Evolutionary conservation across 805 yeast species (phyloP).

Genomic region (Myxozyma mucilagina): DNA sequence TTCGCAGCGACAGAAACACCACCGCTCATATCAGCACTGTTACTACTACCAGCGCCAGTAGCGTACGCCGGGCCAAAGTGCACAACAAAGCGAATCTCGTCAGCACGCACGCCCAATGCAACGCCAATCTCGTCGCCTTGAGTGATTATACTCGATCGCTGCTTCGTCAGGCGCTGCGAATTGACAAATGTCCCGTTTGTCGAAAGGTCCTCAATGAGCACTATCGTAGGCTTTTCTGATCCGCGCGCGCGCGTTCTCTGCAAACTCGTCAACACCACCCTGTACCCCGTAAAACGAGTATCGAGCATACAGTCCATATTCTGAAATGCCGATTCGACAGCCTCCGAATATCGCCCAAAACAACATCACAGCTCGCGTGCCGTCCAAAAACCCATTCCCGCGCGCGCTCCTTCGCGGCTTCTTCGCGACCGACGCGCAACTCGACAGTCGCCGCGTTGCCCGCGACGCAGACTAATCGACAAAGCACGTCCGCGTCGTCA

Average conservation of each 20-base stretch:
- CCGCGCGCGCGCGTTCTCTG: background rate
- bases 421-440: constrained; percentile 16
- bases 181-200: constrained; percentile 94
- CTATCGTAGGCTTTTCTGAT: background rate
- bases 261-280: background rate
- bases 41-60: background rate
- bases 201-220: constrained; percentile 55
- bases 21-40: background rate
- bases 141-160: constrained; percentile 73
- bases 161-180: constrained; percentile 67
- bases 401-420: constrained; percentile 19
- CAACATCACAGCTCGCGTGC: constrained; percentile 62
- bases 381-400: constrained; percentile 75
- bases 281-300: background rate
- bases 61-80: constrained; percentile 42
- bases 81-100: constrained; percentile 54
- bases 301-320: constrained; percentile 45
- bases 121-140: constrained; percentile 94
- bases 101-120: constrained; percentile 80
- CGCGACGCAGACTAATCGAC: constrained; percentile 29
- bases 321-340: constrained; percentile 71
- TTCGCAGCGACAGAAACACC: background rate
- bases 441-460: constrained; percentile 11
- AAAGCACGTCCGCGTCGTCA: constrained; percentile 19
- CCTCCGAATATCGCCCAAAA: constrained; percentile 60